Evolutionary conservation across 352 stramenopile species (phyloP), one percentile per base, ranked within the genome.

Genomic region (Phytophthora sojae): DNA sequence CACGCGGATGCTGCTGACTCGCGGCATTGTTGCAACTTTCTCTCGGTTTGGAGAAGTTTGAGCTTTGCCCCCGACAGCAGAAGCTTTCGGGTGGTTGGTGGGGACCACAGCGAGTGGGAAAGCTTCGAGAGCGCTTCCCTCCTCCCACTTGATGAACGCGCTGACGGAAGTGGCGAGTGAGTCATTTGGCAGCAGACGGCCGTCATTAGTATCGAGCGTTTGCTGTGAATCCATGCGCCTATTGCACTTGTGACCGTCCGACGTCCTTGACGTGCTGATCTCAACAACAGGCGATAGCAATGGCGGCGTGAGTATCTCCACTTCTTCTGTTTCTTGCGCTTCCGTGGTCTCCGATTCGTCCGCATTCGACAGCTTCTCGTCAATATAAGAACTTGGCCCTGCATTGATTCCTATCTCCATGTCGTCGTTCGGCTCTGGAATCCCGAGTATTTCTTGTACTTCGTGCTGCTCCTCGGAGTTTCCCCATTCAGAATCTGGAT

Each of bases 101-200:
- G 70, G 7, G 14, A 52, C 23, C 15, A 76, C 67, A 14, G 57
- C 53, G 5, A 79, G 61, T 4, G 71, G 61, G 4, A 76, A 76
- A 32, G 49, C 62, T 42, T 73, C 63, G 29, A 79, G 49, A n/a
- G n/a, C 19, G 25, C 42, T 15, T 0, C 6, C 17, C 0, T 71
- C 70, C 21, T 77, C 65, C 65, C 65, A 77, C 57, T 77, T 77
- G 19, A 74, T 59, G 8, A 58, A 77, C 2, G 70, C 6, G 14
- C 25, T 67, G 2, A 53, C 17, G 9, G 50, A 44, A 8, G 19
- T 56, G 19, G 8, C 23, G 8, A 65, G 9, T 6, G 55, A 37
- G 26, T 29, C 55, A 5, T 4, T 59, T 25, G 53, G 54, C 11
- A 45, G 14, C 12, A 58, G 30, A 11, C 15, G 39, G 29, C 23